Evolutionary conservation across 805 yeast species (phyloP).

Genomic region (Myxozyma kluyveri): DNA sequence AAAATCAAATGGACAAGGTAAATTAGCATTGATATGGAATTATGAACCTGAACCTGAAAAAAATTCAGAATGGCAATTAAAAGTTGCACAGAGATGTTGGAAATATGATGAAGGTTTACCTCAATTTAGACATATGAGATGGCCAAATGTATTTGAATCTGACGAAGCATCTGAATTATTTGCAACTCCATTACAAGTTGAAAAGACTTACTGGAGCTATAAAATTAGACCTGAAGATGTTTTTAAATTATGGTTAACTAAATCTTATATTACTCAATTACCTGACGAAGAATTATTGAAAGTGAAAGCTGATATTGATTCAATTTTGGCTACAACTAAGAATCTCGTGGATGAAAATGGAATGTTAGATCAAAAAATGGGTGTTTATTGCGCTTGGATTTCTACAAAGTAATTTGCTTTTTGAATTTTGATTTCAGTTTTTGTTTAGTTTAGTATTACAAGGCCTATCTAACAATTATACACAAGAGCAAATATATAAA

Average conservation of each 20-base stretch:
- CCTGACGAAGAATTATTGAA: constrained; percentile 40
- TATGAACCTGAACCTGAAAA: constrained; percentile 41
- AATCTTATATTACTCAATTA: constrained; percentile 53
- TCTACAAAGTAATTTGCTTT: background rate
- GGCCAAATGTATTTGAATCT: constrained; percentile 46
- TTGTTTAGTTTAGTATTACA: too few species aligned
- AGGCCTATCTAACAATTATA: background rate
- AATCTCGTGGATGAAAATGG: constrained; percentile 19
- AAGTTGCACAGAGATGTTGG: constrained; percentile 41
- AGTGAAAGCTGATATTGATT: constrained; percentile 39
- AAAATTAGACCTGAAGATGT: constrained; percentile 41
- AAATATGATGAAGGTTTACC: constrained; percentile 49
- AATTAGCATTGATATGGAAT: constrained; percentile 60
- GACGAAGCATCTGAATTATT: constrained; percentile 38
- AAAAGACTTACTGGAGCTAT: constrained; percentile 37
- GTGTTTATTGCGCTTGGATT: constrained; percentile 28
- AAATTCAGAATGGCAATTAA: constrained; percentile 42
- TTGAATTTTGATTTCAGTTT: too few species aligned
- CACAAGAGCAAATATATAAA: background rate
- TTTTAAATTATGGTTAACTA: constrained; percentile 52
- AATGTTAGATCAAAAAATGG: constrained; percentile 15
- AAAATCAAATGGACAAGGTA: constrained; percentile 46
- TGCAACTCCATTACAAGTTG: constrained; percentile 40
- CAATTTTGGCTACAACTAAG: constrained; percentile 30
- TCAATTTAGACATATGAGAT: constrained; percentile 51